Evolutionary conservation across 2,329 filamentous ascomycete species (phyloP).

Genomic region (Diaporthe humulicola): DNA sequence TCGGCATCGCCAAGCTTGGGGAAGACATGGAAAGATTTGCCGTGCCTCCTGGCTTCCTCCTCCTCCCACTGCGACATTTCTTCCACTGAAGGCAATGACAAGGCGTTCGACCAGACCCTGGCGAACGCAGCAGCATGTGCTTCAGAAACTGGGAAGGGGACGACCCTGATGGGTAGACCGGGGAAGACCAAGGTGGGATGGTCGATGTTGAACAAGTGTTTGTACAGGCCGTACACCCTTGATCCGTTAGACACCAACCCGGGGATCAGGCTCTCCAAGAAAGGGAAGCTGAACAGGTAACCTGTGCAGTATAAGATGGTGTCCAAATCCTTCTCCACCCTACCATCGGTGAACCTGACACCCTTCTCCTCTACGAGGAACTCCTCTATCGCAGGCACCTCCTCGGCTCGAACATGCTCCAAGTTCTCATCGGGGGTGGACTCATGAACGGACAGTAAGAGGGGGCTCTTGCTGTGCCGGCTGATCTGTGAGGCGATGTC

Average conservation of each 20-base stretch:
- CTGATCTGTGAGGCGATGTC: conserved; percentile 87
- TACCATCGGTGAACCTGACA: conserved; percentile 75
- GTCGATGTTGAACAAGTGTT: conserved; percentile 82
- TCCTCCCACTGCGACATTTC: conserved; percentile 81
- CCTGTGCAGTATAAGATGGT: conserved; percentile 89
- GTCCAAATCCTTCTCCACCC: conserved; percentile 77
- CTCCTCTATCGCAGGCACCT: conserved; percentile 70
- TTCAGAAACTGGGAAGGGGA: conserved; percentile 88
- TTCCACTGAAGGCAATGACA: conserved; percentile 71
- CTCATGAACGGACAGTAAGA: conserved; percentile 75
- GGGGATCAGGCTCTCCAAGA: conserved; percentile 63
- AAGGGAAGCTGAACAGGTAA: conserved; percentile 88
- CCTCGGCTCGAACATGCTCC: conserved; percentile 60
- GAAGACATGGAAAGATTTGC: conserved; percentile 62
- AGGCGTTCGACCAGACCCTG: conserved; percentile 79
- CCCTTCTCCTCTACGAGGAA: conserved; percentile 67
- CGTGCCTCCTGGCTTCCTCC: conserved; percentile 64
- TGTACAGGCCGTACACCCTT: conserved; percentile 79
- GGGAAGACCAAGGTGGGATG: conserved; percentile 85
- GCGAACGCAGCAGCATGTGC: conserved; percentile 83
- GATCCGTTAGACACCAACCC: conserved; percentile 76
- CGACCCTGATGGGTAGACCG: conserved; percentile 82
- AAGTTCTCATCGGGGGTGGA: conserved; percentile 60
- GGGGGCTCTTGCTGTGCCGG: conserved; percentile 66
- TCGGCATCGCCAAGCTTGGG: conserved; percentile 71